Evolutionary conservation across 495 filamentous ascomycete species (phyloP), one percentile per base, ranked within the genome.

Genomic region (Xylaria telfairii): DNA sequence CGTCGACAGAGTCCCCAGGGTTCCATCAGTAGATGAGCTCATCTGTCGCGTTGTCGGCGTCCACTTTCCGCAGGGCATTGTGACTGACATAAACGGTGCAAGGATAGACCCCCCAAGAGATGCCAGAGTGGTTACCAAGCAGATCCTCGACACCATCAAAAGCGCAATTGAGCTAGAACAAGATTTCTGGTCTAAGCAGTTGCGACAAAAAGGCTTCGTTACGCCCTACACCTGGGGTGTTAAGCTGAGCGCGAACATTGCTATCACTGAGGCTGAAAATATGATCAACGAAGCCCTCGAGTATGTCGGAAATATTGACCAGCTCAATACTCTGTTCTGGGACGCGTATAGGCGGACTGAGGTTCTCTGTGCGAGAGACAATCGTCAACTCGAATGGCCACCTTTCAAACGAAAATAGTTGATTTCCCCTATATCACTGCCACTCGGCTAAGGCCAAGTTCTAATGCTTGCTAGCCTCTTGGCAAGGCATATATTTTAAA

Each of bases 1-100:
- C 21, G 15, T 34, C 24, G 21, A 57, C 13, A 51, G 44, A 1
- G 13, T 67, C 6, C 65, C 65, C 49, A 26, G 53, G 28, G 49
- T 46, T 9, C 65, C 65, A 41, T 41, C 65, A 7, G 65, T 56
- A 4, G 65, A 54, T 24, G 49, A 67, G 51, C 51, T 67, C 21
- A 46, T 67, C 24, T 67, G 65, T 19, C 47, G 53, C 46, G 21
- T 57, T 7, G 37, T 67, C 9, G 41, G 19, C 21, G 17, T 59
- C n/a, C 26, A 42, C 21, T 67, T 28, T 34, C 65, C 65, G 3
- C 30, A 15, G 19, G 65, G 65, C 15, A 39, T 67, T 6, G 32
- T 67, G 32, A 57, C 32, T 6, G 49, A 57, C 28, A 42, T 41
- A 28, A 42, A 54, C 32, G 51, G 65, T 8, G n/a, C 19, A 21